Conservation (phyloP, 257 asterid genomes). For the Nicotiana noctiflora region DNA sequence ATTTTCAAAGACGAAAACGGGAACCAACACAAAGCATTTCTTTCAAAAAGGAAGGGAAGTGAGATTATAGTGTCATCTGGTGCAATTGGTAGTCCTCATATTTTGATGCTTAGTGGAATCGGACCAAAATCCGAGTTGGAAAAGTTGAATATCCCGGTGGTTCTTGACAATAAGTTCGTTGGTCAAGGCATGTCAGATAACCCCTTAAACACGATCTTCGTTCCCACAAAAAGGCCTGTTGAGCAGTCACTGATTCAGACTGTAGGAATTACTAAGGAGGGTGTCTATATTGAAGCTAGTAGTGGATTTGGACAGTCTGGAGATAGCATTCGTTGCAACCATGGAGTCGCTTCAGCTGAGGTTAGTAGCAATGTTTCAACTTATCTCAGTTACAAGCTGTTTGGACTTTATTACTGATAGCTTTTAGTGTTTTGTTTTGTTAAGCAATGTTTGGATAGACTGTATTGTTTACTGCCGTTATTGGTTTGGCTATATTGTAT, state of each 20-base stretch:
- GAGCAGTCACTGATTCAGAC: constrained; percentile 73
- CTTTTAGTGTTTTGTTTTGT: too few relatives aligned
- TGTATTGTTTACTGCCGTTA: background rate
- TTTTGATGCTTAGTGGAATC: constrained; percentile 79
- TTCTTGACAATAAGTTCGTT: constrained; percentile 56
- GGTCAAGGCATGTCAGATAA: constrained; percentile 84
- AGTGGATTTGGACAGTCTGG: constrained; percentile 81
- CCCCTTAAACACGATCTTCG: constrained; percentile 78
- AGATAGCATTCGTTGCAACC: constrained; percentile 68
- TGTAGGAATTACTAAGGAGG: constrained; percentile 82
- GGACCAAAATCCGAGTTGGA: constrained; percentile 71
- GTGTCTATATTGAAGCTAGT: constrained; percentile 93
- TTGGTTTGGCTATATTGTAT: background rate
- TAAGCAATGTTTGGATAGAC: too few relatives aligned
- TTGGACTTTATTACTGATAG: background rate
- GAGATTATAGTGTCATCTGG: constrained; percentile 74
- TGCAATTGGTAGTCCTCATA: constrained; percentile 98
- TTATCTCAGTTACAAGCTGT: background rate
- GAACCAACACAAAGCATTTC: constrained; percentile 48
- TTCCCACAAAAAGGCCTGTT: constrained; percentile 57
- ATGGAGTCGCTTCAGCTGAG: constrained; percentile 91
- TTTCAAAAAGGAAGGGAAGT: constrained; percentile 58
- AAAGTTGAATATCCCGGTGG: constrained; percentile 55
- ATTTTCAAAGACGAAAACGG: constrained; percentile 81
- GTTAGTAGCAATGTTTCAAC: constrained; percentile 25